Conservation (phyloP, 257 asterid species). For the Nicotiana paniculata region DNA sequence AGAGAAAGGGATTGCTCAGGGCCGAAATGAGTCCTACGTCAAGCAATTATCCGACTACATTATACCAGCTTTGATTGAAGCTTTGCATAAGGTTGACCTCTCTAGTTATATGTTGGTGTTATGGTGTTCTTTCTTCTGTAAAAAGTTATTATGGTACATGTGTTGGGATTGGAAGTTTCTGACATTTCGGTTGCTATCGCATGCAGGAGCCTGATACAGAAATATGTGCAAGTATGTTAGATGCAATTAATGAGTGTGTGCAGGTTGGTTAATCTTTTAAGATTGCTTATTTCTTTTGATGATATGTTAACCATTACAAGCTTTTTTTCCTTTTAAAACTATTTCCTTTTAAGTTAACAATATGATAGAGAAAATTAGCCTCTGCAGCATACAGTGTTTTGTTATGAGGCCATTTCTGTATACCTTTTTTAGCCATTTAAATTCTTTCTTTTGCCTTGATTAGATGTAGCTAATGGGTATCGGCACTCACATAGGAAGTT, state of each 20-base stretch:
- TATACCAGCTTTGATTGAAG: conserved; percentile 79
- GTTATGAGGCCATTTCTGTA: neutral
- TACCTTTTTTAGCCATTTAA: neutral
- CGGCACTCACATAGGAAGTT: neutral
- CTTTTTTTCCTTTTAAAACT: neutral
- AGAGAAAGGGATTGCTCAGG: conserved; percentile 89
- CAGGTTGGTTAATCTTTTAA: conserved; percentile 47
- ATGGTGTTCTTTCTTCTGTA: neutral
- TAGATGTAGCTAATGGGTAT: neutral
- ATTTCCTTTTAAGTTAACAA: neutral
- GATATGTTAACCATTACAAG: neutral
- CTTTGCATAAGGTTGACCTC: conserved; percentile 64
- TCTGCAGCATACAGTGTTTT: neutral
- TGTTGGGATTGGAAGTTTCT: conserved; percentile 3
- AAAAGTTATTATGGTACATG: neutral
- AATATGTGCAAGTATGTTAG: conserved; percentile 85
- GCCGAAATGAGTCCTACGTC: conserved; percentile 74
- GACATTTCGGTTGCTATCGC: conserved; percentile 18
- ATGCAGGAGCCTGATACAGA: conserved; percentile 96
- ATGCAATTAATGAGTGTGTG: conserved; percentile 80
- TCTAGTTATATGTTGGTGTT: neutral
- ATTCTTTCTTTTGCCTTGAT: neutral
- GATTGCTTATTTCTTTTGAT: neutral
- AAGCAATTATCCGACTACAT: conserved; percentile 74
- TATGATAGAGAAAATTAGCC: neutral